These are phyloP conservation scores for Lyophyllum decastes DNA, from an alignment of 768 basidiomycete genomes.

Conservation along the genomic window DNA sequence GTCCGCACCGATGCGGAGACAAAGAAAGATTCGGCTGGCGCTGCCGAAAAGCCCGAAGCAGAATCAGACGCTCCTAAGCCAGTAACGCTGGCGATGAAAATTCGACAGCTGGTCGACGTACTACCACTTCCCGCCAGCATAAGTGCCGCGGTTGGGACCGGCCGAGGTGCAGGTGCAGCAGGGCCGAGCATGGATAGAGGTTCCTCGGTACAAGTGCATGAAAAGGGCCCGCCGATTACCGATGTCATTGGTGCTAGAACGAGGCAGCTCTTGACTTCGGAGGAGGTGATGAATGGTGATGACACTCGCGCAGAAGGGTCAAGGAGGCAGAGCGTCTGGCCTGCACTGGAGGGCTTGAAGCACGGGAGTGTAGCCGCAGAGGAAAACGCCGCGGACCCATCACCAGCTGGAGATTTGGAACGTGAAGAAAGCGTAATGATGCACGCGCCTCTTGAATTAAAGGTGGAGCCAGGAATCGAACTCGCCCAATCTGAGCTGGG, in stretches of 20 bases:
- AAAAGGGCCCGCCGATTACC: slow-evolving; percentile 38
- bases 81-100: slow-evolving; percentile 35
- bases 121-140: slow-evolving; percentile 32
- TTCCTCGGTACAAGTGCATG: slow-evolving; percentile 16
- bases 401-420: slow-evolving; percentile 29
- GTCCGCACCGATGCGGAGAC: slow-evolving; percentile 4
- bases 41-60: slow-evolving; percentile 8
- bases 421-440: slow-evolving; percentile 70
- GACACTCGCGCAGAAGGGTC: slow-evolving; percentile 18
- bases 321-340: slow-evolving; percentile 54
- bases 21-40: background rate
- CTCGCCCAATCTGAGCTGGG: slow-evolving; percentile 62
- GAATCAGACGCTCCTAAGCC: slow-evolving; percentile 30
- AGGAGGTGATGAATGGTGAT: slow-evolving; percentile 66
- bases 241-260: slow-evolving; percentile 48
- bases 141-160: slow-evolving; percentile 14
- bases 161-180: slow-evolving; percentile 12
- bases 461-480: slow-evolving; percentile 62
- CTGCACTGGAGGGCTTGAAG: slow-evolving; percentile 53
- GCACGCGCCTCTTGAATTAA: slow-evolving; percentile 69
- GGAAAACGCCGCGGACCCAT: slow-evolving; percentile 15
- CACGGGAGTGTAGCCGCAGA: slow-evolving; percentile 8
- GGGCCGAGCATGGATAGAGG: background rate
- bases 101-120: slow-evolving; percentile 37
- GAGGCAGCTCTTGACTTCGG: slow-evolving; percentile 53